A percentile compares a stretch with the other conserved stretches of the same genome.
Conservation (phyloP, 331 rosid genomes). For the Phaseolus coccineus region DNA sequence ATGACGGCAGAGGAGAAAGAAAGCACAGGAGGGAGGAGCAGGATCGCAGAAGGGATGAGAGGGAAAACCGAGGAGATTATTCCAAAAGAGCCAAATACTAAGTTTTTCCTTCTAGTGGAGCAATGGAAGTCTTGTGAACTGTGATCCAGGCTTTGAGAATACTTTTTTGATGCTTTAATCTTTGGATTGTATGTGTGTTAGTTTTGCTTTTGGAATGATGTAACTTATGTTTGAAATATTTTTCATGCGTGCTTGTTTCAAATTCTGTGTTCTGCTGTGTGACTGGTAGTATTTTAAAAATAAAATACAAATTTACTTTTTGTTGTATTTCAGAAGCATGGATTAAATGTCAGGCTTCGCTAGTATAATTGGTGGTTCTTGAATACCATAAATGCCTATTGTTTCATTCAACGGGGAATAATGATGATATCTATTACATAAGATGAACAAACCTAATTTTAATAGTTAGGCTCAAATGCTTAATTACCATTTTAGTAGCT, state of each 20-base stretch:
- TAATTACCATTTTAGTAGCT: too few species aligned
- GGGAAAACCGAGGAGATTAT: constrained; percentile 25
- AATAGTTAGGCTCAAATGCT: too few species aligned
- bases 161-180: not conserved
- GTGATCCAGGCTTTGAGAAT: constrained; percentile 3
- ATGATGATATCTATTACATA: too few species aligned
- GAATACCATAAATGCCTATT: too few species aligned
- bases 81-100: constrained; percentile 36
- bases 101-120: constrained; percentile 1
- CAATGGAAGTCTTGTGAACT: not conserved
- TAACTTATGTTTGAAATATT: not conserved
- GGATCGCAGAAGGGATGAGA: constrained; percentile 41
- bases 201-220: constrained; percentile 15
- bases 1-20: constrained; percentile 41
- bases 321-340: too few species aligned
- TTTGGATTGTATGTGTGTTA: constrained; percentile 12
- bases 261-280: constrained; percentile 1
- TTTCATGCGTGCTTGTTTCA: constrained; percentile 8
- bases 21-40: constrained; percentile 47
- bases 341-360: too few species aligned
- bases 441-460: too few species aligned
- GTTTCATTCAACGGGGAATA: too few species aligned
- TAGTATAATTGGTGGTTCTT: too few species aligned
- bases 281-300: not conserved
- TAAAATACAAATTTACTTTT: not conserved